Evolutionary conservation across 1,284 basidiomycete species (phyloP).

Genomic region (Papiliotrema flavescens): DNA sequence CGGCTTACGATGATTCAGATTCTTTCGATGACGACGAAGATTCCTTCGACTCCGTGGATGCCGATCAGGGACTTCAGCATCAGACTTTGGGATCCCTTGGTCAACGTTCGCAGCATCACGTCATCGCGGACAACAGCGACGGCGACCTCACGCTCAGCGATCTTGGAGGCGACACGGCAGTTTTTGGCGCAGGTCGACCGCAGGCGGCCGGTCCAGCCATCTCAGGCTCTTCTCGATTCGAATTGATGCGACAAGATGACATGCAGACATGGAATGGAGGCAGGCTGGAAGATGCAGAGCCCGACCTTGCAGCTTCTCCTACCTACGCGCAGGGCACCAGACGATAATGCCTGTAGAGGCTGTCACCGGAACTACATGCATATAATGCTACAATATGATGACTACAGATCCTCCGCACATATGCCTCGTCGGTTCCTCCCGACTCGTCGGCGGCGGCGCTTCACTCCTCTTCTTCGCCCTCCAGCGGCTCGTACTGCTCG

Average conservation of each 20-base stretch:
- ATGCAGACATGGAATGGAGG: constrained; percentile 48
- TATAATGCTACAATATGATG: no score
- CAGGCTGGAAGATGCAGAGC: constrained; percentile 38
- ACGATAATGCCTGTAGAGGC: neutral
- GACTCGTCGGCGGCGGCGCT: no score
- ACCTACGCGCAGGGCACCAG: neutral
- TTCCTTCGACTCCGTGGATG: constrained; percentile 10
- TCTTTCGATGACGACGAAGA: constrained; percentile 18
- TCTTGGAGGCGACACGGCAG: neutral
- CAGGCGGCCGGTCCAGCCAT: neutral
- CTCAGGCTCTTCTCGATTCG: neutral
- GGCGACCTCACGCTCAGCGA: neutral
- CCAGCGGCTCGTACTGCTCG: constrained; percentile 76
- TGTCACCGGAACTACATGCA: no score
- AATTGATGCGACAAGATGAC: constrained; percentile 35
- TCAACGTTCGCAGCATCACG: constrained; percentile 1
- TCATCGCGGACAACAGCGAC: neutral
- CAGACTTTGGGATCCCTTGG: neutral
- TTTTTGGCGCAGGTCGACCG: neutral
- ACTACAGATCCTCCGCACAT: no score
- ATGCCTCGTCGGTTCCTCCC: no score
- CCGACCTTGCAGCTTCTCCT: constrained; percentile 13
- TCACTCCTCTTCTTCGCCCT: constrained; percentile 63
- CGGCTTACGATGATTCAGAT: constrained; percentile 17
- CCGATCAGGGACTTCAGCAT: neutral